Percentiles rank a stretch among this genome's conserved stretches.
phyloP scores from a whole-genome alignment of 1,284 basidiomycete species.

The Ustilago shanxiensis region DNA sequence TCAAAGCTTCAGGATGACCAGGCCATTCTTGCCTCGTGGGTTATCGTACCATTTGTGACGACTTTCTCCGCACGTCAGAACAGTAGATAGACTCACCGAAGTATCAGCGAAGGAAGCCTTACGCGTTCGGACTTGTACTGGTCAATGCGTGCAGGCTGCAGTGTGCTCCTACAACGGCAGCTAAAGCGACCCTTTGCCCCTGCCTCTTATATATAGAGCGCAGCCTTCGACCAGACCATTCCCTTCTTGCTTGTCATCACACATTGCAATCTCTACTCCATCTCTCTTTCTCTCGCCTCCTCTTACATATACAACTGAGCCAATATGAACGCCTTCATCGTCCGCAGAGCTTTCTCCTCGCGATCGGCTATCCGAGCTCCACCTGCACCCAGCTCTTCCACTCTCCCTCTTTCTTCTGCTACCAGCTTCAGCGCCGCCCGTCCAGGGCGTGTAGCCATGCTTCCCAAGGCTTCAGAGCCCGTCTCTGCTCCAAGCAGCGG shows the following conservation, averaged over 20 bases:
- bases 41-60: slow-evolving; percentile 28
- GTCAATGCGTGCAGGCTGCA: background rate
- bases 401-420: slow-evolving; percentile 14
- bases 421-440: slow-evolving; percentile 16
- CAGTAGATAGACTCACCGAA: background rate
- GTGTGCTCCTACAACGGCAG: background rate
- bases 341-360: slow-evolving; percentile 42
- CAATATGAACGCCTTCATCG: slow-evolving; percentile 29
- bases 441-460: slow-evolving; percentile 44
- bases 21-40: slow-evolving; percentile 10
- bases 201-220: background rate
- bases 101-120: background rate
- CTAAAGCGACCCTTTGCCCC: background rate
- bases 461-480: slow-evolving; percentile 35
- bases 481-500: slow-evolving; percentile 10
- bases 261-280: slow-evolving; percentile 4
- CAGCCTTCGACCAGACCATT: background rate
- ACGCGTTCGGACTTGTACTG: background rate
- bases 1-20: slow-evolving; percentile 1
- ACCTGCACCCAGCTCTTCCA: slow-evolving; percentile 32
- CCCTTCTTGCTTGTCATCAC: background rate
- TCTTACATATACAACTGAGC: background rate
- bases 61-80: background rate
- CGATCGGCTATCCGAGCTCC: slow-evolving; percentile 48
- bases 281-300: background rate